A percentile compares a stretch with the other conserved stretches of the same genome.
phyloP scores from a whole-genome alignment of 2,329 filamentous ascomycete species.

The Talaromyces sp. region DNA sequence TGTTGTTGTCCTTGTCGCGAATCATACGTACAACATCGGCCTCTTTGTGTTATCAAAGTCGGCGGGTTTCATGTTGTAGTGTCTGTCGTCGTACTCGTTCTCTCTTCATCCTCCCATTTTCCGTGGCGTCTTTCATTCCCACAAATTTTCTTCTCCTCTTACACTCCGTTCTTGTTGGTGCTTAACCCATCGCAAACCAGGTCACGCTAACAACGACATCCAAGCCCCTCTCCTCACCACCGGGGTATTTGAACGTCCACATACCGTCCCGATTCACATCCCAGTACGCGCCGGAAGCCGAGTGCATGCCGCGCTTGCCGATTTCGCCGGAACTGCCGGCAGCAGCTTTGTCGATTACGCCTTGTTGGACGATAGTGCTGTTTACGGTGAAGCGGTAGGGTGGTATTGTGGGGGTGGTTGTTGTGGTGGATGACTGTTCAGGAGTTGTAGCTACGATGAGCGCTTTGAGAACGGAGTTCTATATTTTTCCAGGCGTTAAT shows the following conservation, averaged over 20 bases:
- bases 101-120: neutral
- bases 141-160: neutral
- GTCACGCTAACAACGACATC: conserved; percentile 50
- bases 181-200: conserved; percentile 42
- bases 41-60: neutral
- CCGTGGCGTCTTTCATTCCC: neutral
- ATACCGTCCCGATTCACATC: conserved; percentile 52
- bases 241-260: conserved; percentile 52
- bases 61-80: neutral
- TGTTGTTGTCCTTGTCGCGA: neutral
- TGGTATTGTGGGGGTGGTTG: conserved; percentile 28
- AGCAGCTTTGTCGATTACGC: conserved; percentile 51
- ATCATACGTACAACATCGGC: neutral
- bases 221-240: conserved; percentile 45
- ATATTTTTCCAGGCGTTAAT: neutral
- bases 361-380: conserved; percentile 95
- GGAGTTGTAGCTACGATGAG: conserved; percentile 43
- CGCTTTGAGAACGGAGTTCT: conserved; percentile 42
- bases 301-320: conserved; percentile 70
- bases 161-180: too few species aligned
- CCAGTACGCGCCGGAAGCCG: conserved; percentile 50
- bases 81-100: neutral
- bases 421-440: conserved; percentile 29
- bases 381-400: conserved; percentile 96
- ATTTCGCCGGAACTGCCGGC: conserved; percentile 59